Conservation (phyloP, 2,329 filamentous ascomycete species). For the Aspergillus thermomutatus region DNA sequence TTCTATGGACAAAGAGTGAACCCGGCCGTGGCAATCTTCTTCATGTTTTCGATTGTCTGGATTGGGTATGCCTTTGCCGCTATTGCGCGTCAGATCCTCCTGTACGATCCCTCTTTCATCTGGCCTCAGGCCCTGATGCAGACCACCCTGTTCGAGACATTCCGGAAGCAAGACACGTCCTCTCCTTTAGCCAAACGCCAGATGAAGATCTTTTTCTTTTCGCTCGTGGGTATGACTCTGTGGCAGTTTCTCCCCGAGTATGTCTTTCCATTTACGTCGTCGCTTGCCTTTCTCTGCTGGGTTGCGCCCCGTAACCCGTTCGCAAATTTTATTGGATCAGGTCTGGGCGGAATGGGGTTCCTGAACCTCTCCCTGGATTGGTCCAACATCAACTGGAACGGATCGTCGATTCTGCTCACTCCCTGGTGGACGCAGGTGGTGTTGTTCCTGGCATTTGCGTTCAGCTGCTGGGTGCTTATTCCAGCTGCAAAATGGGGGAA, state of each 20-base stretch:
- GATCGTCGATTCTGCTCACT: constrained; percentile 50
- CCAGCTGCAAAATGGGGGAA: constrained; percentile 59
- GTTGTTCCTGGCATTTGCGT: constrained; percentile 53
- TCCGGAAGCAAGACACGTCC: constrained; percentile 47
- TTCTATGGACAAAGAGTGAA: constrained; percentile 55
- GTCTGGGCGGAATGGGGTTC: constrained; percentile 61
- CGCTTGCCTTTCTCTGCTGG: constrained; percentile 62
- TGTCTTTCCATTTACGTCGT: constrained; percentile 58
- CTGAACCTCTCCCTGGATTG: constrained; percentile 59
- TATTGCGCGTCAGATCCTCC: constrained; percentile 54
- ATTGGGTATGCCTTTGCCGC: constrained; percentile 59
- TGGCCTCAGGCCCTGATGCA: constrained; percentile 56
- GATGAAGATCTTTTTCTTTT: constrained; percentile 56
- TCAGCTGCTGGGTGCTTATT: constrained; percentile 58
- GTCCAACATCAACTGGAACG: constrained; percentile 56
- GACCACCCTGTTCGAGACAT: constrained; percentile 57
- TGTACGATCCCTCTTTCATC: constrained; percentile 57
- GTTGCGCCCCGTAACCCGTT: constrained; percentile 56
- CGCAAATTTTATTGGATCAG: constrained; percentile 60
- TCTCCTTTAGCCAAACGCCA: constrained; percentile 50
- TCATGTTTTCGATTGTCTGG: constrained; percentile 59
- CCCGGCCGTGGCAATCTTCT: constrained; percentile 54
- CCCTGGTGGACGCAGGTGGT: constrained; percentile 60
- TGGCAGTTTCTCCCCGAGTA: constrained; percentile 64
- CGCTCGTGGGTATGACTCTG: constrained; percentile 51